phyloP scores from a whole-genome alignment of 352 stramenopile species.

The Globisporangium perplexum region DNA sequence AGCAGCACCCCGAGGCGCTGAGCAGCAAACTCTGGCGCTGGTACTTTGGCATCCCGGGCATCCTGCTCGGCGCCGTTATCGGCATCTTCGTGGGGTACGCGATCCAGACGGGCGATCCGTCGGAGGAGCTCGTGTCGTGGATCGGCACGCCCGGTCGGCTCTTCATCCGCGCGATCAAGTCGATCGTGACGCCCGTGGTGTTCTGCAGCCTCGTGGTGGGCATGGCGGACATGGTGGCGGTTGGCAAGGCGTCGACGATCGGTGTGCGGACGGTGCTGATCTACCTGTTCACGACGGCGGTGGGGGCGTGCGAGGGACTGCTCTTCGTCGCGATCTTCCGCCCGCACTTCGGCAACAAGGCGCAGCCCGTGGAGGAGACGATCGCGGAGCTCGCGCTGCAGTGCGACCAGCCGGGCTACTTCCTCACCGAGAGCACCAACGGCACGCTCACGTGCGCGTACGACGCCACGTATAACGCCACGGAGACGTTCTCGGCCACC shows the following conservation, averaged over 20 bases:
- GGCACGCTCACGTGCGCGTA: constrained; percentile 10
- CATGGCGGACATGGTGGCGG: constrained; percentile 33
- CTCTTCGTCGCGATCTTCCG: constrained; percentile 29
- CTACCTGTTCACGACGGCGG: constrained; percentile 28
- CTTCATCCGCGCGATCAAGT: constrained; percentile 47
- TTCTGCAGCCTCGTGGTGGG: constrained; percentile 39
- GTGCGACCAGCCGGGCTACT: constrained; percentile 17
- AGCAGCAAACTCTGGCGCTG: constrained; percentile 1
- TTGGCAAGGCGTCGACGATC: constrained; percentile 28
- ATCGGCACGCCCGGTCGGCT: constrained; percentile 28
- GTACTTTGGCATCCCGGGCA: constrained; percentile 20
- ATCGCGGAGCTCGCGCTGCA: constrained; percentile 12
- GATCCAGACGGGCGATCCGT: constrained; percentile 9
- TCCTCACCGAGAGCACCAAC: constrained; percentile 9
- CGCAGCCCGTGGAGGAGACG: constrained; percentile 4
- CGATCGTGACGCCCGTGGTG: constrained; percentile 34
- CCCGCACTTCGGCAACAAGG: constrained; percentile 19
- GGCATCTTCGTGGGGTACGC: constrained; percentile 19
- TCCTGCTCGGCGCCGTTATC: constrained; percentile 21
- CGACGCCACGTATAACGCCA: constrained; percentile 16
- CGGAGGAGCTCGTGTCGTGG: constrained; percentile 19
- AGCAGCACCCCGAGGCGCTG: not conserved
- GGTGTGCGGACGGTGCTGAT: constrained; percentile 21
- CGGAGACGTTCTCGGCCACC: constrained; percentile 10
- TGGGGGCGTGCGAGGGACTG: constrained; percentile 24